phyloP scores from a whole-genome alignment of 2,329 filamentous ascomycete genomes.

The Endocalyx cinctus region DNA sequence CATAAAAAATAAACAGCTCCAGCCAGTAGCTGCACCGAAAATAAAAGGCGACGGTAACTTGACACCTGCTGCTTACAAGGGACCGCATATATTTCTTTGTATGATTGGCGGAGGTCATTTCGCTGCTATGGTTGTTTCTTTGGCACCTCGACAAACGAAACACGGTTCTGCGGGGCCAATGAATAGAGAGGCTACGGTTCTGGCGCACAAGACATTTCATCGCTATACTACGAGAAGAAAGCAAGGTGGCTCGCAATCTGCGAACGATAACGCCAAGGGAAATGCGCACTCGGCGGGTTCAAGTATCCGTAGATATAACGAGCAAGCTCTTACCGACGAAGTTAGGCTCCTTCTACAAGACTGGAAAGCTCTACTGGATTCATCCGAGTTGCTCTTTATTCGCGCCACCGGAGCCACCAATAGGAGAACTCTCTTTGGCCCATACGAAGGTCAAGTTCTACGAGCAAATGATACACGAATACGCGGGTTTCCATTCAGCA shows the following conservation, averaged over 20 bases:
- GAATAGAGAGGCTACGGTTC: constrained; percentile 78
- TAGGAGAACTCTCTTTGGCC: constrained; percentile 79
- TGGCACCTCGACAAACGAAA: constrained; percentile 75
- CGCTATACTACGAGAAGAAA: constrained; percentile 94
- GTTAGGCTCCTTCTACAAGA: constrained; percentile 74
- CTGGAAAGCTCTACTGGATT: constrained; percentile 84
- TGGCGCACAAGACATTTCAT: constrained; percentile 97
- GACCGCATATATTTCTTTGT: constrained; percentile 88
- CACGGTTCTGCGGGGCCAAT: constrained; percentile 62
- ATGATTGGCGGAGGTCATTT: constrained; percentile 99
- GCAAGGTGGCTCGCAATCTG: constrained; percentile 90
- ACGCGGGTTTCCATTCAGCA: constrained; percentile 89
- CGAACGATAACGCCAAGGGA: constrained; percentile 91
- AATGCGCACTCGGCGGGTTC: constrained; percentile 92
- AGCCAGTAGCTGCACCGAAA: constrained; percentile 51
- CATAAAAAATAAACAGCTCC: constrained; percentile 72
- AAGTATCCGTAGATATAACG: constrained; percentile 86
- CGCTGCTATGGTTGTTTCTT: constrained; percentile 89
- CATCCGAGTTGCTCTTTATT: constrained; percentile 80
- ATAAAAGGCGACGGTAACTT: constrained; percentile 54
- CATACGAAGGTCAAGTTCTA: constrained; percentile 84
- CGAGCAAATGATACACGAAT: constrained; percentile 73
- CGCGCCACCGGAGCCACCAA: constrained; percentile 86
- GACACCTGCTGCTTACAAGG: constrained; percentile 54
- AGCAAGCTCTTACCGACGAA: constrained; percentile 83